Base-by-base conservation (phyloP, 139 green algal genomes). In the Chlamydomonas sp. region DNA sequence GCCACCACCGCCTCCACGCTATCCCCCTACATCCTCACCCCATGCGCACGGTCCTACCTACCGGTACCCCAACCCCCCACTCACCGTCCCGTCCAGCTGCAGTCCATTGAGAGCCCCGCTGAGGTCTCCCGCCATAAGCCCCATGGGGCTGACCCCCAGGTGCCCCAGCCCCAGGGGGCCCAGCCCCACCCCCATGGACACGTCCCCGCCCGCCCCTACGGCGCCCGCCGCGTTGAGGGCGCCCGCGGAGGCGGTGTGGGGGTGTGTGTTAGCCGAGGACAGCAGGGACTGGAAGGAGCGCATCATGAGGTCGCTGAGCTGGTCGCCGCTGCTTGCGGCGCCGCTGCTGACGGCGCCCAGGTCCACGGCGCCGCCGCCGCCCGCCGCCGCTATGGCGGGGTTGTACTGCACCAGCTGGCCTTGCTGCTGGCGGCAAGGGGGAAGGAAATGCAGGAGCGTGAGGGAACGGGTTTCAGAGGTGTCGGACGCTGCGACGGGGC, bases 381-480 rank as follows among this genome's bases (percentile, higher is more conserved):
- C 66, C 20, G 71, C 71, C 71, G 17, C 68, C 68, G 68, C 68
- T 5, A 57, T 66, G 14, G 20, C 31, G 1, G 82, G 82, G 69
- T 86, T 71, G 69, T 86, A 86, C 72, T 79, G 71, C 71, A 86
- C 82, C 71, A 86, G 69, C 82, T 86, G 82, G n/a, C 76, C 63
- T 5, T 84, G 79, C n/a, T 78, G 79, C 64, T 58, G 31, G 31
- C 31, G 31, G 31, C 31, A 49, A 49, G 31, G 31, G 31, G 31
- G 31, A 49, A 49, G 31, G 31, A 49, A 49, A 49, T 49, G 31
- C 31, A 49, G 31, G 31, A 49, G 31, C 31, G 31, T 49, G 31
- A 49, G 31, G 31, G 31, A 49, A 49, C 31, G 31, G 31, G 31
- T 49, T 49, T 49, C 31, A 49, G 31, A 49, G 31, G 31, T 49